Evolutionary conservation across 192 early-diverging fungal genomes (phyloP).

Genomic region (Backusella australiensis): DNA sequence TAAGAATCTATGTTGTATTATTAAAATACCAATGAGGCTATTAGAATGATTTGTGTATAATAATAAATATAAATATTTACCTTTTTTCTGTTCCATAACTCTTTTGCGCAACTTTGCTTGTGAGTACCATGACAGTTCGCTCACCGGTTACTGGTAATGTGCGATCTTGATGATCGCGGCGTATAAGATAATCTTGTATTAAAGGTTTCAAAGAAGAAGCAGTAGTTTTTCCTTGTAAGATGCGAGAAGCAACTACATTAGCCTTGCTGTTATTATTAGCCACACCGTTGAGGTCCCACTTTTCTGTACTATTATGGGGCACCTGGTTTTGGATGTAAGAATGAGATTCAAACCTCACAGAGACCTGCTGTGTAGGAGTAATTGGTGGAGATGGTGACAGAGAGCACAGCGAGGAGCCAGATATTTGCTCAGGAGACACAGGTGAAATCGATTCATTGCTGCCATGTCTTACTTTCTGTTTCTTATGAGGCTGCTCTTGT

Average conservation of each 20-base stretch:
- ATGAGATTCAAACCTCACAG: slow-evolving; percentile 13
- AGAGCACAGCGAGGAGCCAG: neutral
- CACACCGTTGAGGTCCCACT: neutral
- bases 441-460: neutral
- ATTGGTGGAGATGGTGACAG: slow-evolving; percentile 28
- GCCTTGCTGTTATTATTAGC: neutral
- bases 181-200: slow-evolving; percentile 44
- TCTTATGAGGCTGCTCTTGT: neutral
- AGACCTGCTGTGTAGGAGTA: slow-evolving; percentile 19
- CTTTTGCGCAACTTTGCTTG: slow-evolving; percentile 88
- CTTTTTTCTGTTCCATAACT: slow-evolving; percentile 93
- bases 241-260: neutral
- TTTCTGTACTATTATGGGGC: neutral
- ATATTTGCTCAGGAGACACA: neutral
- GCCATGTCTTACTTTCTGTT: neutral
- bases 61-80: slow-evolving; percentile 23
- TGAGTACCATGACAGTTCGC: slow-evolving; percentile 72
- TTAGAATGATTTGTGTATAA: neutral
- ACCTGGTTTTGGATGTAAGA: slow-evolving; percentile 4
- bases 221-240: neutral
- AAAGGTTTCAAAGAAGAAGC: slow-evolving; percentile 24
- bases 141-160: slow-evolving; percentile 34
- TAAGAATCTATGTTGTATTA: slow-evolving; percentile 51
- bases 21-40: neutral
- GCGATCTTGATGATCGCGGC: slow-evolving; percentile 29